These are phyloP conservation scores for Letharia lupina DNA, from an alignment of 495 filamentous ascomycete species.

Conservation along the genomic window DNA sequence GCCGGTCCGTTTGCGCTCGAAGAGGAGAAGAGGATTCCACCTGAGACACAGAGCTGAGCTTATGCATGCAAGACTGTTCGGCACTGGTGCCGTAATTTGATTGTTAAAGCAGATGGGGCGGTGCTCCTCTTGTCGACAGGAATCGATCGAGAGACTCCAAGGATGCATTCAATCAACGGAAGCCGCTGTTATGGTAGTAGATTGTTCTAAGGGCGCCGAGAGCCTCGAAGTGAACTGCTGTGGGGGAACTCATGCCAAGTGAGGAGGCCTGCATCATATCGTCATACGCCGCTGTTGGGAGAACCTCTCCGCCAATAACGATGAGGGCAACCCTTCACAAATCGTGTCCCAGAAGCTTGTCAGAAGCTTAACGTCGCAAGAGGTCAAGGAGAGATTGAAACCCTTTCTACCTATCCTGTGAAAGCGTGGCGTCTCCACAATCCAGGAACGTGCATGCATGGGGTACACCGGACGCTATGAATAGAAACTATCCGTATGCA, in stretches of 20 bases:
- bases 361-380: background rate
- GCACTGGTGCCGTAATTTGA: background rate
- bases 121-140: background rate
- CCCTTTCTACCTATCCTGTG: background rate
- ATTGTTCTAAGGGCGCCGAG: background rate
- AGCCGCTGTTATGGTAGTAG: background rate
- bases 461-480: background rate
- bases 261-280: background rate
- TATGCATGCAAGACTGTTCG: background rate
- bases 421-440: background rate
- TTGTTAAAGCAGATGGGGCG: too few relatives aligned
- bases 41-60: background rate
- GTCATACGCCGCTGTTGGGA: background rate
- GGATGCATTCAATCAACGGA: background rate
- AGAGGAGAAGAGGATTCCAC: background rate
- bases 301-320: background rate
- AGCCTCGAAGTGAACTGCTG: background rate
- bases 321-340: background rate
- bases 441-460: background rate
- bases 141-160: background rate
- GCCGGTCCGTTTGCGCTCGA: background rate
- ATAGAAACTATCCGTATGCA: background rate
- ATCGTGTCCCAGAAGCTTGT: background rate
- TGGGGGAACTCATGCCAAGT: background rate
- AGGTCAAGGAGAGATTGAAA: background rate